phyloP scores from a whole-genome alignment of 768 basidiomycete species.

The Botryobasidium botryosum region DNA sequence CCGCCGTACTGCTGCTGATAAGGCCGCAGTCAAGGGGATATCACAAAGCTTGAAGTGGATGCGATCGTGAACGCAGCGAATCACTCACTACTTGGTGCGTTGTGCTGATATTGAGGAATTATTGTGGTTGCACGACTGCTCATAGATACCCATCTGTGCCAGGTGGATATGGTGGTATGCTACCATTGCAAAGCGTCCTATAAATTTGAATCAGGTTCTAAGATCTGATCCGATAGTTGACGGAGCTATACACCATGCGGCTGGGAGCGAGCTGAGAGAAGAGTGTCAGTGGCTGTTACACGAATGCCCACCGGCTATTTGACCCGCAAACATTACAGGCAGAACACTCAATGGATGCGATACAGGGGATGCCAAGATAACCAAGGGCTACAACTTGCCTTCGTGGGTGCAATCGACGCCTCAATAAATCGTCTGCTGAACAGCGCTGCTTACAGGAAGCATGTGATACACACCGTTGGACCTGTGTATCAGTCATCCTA shows the following conservation, averaged over 20 bases:
- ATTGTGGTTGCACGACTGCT: neutral
- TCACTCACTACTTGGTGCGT: slow-evolving; percentile 43
- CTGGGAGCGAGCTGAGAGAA: slow-evolving; percentile 42
- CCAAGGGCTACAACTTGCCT: slow-evolving; percentile 56
- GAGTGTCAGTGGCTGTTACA: slow-evolving; percentile 54
- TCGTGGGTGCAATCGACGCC: slow-evolving; percentile 34
- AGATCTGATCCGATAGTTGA: slow-evolving; percentile 34
- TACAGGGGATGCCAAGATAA: slow-evolving; percentile 65
- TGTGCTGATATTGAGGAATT: neutral
- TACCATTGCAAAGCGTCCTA: neutral
- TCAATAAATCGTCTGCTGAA: neutral
- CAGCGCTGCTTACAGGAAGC: slow-evolving; percentile 27
- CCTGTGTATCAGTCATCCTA: slow-evolving; percentile 39
- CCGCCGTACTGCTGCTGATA: no score
- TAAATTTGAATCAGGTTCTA: neutral
- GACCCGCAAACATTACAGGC: slow-evolving; percentile 26
- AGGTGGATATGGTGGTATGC: slow-evolving; percentile 67
- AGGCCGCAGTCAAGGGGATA: slow-evolving; percentile 59
- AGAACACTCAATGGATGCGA: slow-evolving; percentile 45
- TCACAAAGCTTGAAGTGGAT: slow-evolving; percentile 53
- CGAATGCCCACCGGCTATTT: neutral
- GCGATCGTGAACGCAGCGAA: slow-evolving; percentile 77
- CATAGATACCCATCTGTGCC: neutral
- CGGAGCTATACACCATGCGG: slow-evolving; percentile 65
- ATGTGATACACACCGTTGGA: slow-evolving; percentile 71